These are phyloP conservation scores for Gossypium armourianum DNA, from an alignment of 441 rosid species.

Conservation along the genomic window DNA sequence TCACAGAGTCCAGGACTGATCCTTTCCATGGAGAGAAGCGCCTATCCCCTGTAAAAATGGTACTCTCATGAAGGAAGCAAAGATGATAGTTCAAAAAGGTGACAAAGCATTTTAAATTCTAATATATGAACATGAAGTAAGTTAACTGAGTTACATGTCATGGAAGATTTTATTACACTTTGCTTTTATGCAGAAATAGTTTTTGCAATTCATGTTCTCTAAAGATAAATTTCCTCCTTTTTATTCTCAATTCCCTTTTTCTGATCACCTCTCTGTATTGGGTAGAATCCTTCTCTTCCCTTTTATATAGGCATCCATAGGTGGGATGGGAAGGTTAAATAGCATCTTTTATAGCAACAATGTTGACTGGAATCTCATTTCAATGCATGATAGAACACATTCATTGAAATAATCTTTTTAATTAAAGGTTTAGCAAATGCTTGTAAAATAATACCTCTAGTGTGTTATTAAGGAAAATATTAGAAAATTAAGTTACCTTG, in stretches of 20 bases:
- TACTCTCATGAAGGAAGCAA: background rate
- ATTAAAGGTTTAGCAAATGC: slow-evolving; percentile 1
- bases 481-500: slow-evolving; percentile 36
- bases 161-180: background rate
- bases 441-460: background rate
- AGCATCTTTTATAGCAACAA: background rate
- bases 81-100: background rate
- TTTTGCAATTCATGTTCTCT: background rate
- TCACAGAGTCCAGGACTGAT: slow-evolving; percentile 55
- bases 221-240: background rate
- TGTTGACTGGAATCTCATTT: background rate
- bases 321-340: background rate
- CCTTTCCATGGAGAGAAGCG: slow-evolving; percentile 65
- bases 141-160: background rate
- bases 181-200: background rate
- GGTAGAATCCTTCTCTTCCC: background rate
- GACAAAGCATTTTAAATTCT: background rate
- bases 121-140: background rate
- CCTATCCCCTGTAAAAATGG: slow-evolving; percentile 41
- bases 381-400: background rate
- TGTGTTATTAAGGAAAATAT: slow-evolving; percentile 3
- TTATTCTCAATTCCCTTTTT: background rate
- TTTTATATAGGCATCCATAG: background rate
- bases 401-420: background rate
- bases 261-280: background rate